Base-by-base conservation (phyloP, 2,329 filamentous ascomycete species). In the Rhexocercosporidium sp. region DNA sequence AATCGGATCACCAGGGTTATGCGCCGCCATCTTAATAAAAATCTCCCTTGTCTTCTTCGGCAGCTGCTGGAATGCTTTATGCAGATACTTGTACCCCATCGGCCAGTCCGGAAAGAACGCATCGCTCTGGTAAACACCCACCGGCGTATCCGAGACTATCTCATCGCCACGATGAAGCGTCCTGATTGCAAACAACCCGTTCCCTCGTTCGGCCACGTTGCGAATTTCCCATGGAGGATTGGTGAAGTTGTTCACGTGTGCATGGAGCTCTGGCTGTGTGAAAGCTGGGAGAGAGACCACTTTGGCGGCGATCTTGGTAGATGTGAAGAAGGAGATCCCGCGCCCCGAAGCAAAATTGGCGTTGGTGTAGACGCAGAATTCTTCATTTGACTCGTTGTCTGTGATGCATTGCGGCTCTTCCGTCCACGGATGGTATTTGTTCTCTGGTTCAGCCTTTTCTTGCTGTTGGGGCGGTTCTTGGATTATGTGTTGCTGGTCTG, bases 261-360 rank as follows among this genome's bases (percentile, higher is more conserved):
- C 64, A 22, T 72, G 67, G 1, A 74, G 11, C 9, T 34, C 53
- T 16, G 20, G 51, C 9, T 68, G 25, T 14, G 61, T 67, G 41
- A 75, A 75, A 1, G 70, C 72, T n/a, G 70, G 69, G 11, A 74
- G 67, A 3, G 51, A 47, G 22, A 64, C 65, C 8, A 76, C 59
- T 47, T 63, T 66, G 20, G 62, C 37, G 1, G 74, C 73, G 27
- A 75, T 71, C 1, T 51, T 56, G 8, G 71, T 70, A 5, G 67
- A 69, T 22, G 74, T 75, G 37, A 76, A 71, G 31, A 76, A 69
- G 11, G 74, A 75, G 5, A 76, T 75, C 9, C 75, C 74, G 4
- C 74, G 71, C 0, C 70, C 69, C 27, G 70, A 71, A 44, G 71
- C 72, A 59, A 75, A 76, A 7, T 63, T 67, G 4, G 64, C 60